Base-by-base conservation (phyloP, 2,329 filamentous ascomycete species). In the Didymellaceae sp. region DNA sequence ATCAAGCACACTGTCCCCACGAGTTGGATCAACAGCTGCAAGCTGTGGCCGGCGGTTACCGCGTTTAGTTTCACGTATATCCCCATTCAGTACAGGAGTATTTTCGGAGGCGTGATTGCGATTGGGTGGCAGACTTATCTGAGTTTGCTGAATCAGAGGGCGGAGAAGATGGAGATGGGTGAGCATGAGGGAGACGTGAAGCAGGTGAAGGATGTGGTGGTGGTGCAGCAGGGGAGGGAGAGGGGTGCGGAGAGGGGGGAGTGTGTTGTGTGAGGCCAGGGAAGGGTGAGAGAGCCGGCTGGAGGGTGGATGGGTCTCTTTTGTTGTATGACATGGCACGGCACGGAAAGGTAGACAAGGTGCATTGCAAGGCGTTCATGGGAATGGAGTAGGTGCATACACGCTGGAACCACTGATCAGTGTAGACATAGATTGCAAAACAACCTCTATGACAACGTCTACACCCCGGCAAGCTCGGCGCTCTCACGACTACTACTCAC, bases 111-210 rank as follows among this genome's bases (percentile, higher is more conserved):
- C 1, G 76, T 88, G 6, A 82, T 96, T 58, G 90, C 90, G 1
- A 87, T 96, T 42, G 89, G 89, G 0, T 97, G 92, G 92, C 92
- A 96, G 81, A 91, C 90, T 1, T 97, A 96, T 78, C 68, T 97
- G 62, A 90, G 86, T 61, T 89, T 86, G 72, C 73, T 96, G 65
- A 96, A 96, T 65, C 82, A 87, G 64, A 78, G 78, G 55, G 90
- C 89, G 1, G 90, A 91, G 70, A 77, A 78, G 39, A 77, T 80
- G 60, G 81, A 84, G 44, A 59, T 62, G 34, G 45, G 46, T 6
- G 63, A 67, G 31, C 63, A 64, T 2, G 35, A 52, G 21, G 32
- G n/a, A 2, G 26, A 6, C 5, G 16, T 9, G 41, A 50, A 26
- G 35, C 30, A 25, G 16, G 14, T 11, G 21, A 13, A n/a, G 17